These are phyloP conservation scores for Penicillium riverlandense DNA, from an alignment of 495 filamentous ascomycete genomes.

Conservation along the genomic window DNA sequence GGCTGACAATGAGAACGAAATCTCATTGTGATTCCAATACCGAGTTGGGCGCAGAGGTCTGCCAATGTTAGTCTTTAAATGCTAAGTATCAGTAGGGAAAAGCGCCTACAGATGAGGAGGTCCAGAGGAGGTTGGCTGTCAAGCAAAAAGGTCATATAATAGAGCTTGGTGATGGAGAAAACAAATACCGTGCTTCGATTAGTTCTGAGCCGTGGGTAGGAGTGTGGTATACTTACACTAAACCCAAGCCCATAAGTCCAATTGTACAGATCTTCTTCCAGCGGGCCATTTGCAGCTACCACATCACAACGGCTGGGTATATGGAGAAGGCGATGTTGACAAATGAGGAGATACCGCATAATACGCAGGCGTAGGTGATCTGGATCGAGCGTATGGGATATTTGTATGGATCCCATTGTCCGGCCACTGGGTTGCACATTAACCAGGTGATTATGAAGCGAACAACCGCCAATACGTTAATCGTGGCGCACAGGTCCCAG, in stretches of 20 bases:
- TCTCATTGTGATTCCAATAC: neutral
- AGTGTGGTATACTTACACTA: neutral
- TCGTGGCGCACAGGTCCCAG: neutral
- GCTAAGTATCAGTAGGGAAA: too few species aligned
- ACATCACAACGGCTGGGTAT: neutral
- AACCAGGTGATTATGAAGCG: neutral
- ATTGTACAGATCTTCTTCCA: conserved; percentile 1
- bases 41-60: neutral
- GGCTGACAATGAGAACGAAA: neutral
- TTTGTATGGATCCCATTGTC: conserved; percentile 1
- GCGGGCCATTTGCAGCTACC: neutral
- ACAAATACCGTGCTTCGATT: neutral
- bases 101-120: neutral
- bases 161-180: neutral
- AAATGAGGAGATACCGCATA: neutral
- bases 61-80: neutral
- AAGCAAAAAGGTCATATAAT: neutral
- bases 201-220: neutral
- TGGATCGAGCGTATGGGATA: neutral
- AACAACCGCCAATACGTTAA: neutral
- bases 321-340: neutral
- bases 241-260: neutral
- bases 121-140: neutral
- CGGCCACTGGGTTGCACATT: neutral
- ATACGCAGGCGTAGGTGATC: neutral